Conservation (phyloP, 306 rosid species). For the Castanea crenata region DNA sequence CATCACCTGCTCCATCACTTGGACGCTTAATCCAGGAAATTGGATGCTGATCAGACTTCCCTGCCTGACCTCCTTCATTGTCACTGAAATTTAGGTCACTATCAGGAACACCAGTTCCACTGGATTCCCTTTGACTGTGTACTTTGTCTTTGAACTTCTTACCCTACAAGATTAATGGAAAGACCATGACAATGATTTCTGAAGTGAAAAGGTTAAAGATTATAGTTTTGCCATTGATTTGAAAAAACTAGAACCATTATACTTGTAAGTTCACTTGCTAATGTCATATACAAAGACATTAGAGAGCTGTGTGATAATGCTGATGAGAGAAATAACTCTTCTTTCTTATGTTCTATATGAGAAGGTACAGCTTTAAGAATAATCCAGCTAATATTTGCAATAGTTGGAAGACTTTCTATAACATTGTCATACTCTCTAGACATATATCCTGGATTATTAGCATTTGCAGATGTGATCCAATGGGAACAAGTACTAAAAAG, state of each 20-base stretch:
- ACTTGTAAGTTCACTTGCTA: neutral
- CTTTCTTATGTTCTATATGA: neutral
- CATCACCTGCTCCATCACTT: conserved; percentile 97
- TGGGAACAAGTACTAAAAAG: conserved; percentile 3
- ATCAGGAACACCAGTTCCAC: conserved; percentile 66
- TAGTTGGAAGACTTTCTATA: conserved; percentile 1
- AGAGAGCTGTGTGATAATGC: neutral
- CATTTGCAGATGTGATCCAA: neutral
- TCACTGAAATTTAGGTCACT: conserved; percentile 87
- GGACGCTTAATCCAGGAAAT: conserved; percentile 86
- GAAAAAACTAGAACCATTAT: neutral
- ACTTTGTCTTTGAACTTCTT: conserved; percentile 90
- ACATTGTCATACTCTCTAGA: neutral
- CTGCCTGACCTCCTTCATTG: conserved; percentile 70
- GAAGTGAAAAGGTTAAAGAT: conserved; percentile 3
- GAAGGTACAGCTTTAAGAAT: neutral
- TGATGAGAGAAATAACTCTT: neutral
- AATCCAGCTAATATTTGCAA: conserved; percentile 8
- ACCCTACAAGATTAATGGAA: conserved; percentile 52
- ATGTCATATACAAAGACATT: neutral
- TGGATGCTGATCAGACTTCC: conserved; percentile 72
- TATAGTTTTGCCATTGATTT: neutral
- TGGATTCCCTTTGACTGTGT: conserved; percentile 59
- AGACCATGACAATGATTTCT: conserved; percentile 4
- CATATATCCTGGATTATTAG: neutral